Percentiles rank a stretch among this genome's conserved stretches.
These are phyloP conservation scores for Fusarium nisikadoi DNA, from an alignment of 2,329 filamentous ascomycete species.

Conservation along the genomic window DNA sequence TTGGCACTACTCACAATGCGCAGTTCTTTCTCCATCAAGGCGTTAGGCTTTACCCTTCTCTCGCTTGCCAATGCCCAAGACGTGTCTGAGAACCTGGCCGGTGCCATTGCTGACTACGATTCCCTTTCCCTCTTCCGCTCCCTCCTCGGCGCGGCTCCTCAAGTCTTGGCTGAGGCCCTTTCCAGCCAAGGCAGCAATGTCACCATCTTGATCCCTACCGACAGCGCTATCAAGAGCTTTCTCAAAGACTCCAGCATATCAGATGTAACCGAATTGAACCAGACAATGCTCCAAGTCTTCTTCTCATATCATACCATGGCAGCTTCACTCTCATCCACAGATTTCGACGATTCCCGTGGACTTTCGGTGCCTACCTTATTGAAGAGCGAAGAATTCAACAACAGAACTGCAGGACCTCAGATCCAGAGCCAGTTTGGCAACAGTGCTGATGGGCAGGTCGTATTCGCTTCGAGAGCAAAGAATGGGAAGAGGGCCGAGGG, in stretches of 20 bases:
- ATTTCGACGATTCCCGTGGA: slow-evolving; percentile 21
- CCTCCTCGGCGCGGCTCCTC: not conserved
- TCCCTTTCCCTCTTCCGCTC: slow-evolving; percentile 30
- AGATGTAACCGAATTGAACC: slow-evolving; percentile 9
- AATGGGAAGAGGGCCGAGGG: not conserved
- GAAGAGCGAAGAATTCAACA: slow-evolving; percentile 24
- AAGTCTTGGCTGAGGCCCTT: not conserved
- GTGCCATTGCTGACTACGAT: slow-evolving; percentile 20
- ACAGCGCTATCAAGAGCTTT: slow-evolving; percentile 32
- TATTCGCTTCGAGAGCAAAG: slow-evolving; percentile 14
- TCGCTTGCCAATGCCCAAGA: slow-evolving; percentile 11
- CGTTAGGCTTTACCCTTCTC: not conserved
- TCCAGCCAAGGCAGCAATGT: slow-evolving; percentile 18
- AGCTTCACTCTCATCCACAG: slow-evolving; percentile 1
- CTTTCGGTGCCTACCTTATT: slow-evolving; percentile 28
- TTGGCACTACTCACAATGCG: not conserved
- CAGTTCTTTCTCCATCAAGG: not conserved
- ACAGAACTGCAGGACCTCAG: slow-evolving; percentile 24
- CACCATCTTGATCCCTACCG: slow-evolving; percentile 35
- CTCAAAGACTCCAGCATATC: slow-evolving; percentile 4
- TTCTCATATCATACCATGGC: slow-evolving; percentile 35
- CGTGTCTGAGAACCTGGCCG: slow-evolving; percentile 10
- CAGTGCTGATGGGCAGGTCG: slow-evolving; percentile 24
- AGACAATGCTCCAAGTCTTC: slow-evolving; percentile 15
- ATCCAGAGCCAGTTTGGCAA: slow-evolving; percentile 23